A percentile compares a stretch with the other conserved stretches of the same genome.
These are phyloP conservation scores for Primulina eburnea DNA, from an alignment of 257 asterid genomes.

Conservation along the genomic window DNA sequence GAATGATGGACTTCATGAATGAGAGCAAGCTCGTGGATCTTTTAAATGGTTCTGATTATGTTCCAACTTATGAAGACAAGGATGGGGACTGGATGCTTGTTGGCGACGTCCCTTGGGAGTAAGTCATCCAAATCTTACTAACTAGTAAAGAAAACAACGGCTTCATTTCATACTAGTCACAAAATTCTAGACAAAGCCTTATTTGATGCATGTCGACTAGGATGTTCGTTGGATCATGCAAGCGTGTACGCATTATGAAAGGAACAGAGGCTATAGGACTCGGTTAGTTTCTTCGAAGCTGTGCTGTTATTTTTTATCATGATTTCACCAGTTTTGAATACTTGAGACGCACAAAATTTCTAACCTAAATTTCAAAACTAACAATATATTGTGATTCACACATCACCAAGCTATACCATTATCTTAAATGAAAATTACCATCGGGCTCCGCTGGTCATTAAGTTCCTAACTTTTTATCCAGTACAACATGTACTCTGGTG, in stretches of 20 bases:
- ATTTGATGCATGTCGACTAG: slow-evolving; percentile 21
- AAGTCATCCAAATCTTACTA: slow-evolving; percentile 25
- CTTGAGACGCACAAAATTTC: no score
- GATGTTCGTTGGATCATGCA: slow-evolving; percentile 66
- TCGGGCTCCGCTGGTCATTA: background rate
- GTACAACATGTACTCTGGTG: background rate
- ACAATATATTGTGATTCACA: background rate
- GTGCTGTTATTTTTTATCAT: background rate
- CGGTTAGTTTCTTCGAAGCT: slow-evolving; percentile 36
- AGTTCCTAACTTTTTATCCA: background rate
- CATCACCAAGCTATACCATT: background rate
- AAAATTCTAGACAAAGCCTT: slow-evolving; percentile 5
- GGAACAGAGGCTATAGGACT: slow-evolving; percentile 66
- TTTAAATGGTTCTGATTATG: slow-evolving; percentile 65
- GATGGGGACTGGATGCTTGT: slow-evolving; percentile 93
- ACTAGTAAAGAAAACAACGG: background rate
- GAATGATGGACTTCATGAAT: slow-evolving; percentile 70
- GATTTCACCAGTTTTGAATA: background rate
- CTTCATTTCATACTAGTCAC: slow-evolving; percentile 11
- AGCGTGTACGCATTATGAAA: slow-evolving; percentile 64
- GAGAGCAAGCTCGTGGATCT: slow-evolving; percentile 73
- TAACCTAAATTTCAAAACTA: background rate
- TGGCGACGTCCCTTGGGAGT: slow-evolving; percentile 88
- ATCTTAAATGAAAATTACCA: background rate
- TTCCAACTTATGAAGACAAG: slow-evolving; percentile 74